Conservation (phyloP, 225 moss, liverwort and hornwort species). For the Thuidium tamariscinum region DNA sequence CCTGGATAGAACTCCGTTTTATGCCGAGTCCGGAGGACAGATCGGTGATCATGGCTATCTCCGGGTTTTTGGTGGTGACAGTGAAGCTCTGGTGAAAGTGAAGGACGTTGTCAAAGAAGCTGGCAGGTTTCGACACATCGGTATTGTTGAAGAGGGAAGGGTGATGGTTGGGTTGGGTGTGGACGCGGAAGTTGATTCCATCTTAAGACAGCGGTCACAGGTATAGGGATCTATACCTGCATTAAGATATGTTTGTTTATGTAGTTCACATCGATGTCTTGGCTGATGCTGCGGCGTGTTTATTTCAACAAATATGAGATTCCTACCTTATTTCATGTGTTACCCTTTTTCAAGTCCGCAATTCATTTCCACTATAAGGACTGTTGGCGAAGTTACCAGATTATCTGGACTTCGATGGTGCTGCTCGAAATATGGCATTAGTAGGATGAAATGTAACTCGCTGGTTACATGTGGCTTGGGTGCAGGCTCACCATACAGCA, state of each 20-base stretch:
- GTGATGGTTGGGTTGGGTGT: slow-evolving; percentile 55
- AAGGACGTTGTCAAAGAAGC: slow-evolving; percentile 75
- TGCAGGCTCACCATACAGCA: slow-evolving; percentile 89
- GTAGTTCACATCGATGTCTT: background rate
- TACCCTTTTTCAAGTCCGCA: background rate
- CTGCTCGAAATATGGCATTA: background rate
- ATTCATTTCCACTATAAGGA: background rate
- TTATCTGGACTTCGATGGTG: background rate
- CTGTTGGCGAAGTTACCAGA: background rate
- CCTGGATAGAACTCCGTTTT: slow-evolving; percentile 82
- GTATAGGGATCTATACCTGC: slow-evolving; percentile 3
- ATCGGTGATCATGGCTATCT: slow-evolving; percentile 83
- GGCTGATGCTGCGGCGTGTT: background rate
- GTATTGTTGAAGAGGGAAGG: slow-evolving; percentile 49
- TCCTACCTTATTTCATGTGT: background rate
- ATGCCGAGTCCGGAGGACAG: slow-evolving; percentile 95
- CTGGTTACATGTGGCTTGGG: background rate
- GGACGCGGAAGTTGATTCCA: slow-evolving; percentile 48
- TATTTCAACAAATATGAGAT: background rate
- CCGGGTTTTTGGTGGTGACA: slow-evolving; percentile 20
- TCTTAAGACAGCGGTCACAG: slow-evolving; percentile 64
- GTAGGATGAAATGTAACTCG: background rate
- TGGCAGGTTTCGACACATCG: slow-evolving; percentile 58
- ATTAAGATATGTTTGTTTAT: background rate
- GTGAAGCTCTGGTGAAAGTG: slow-evolving; percentile 53